Conservation (phyloP, 371 early-diverging fungal genomes). For the Mucor lusitanicus region DNA sequence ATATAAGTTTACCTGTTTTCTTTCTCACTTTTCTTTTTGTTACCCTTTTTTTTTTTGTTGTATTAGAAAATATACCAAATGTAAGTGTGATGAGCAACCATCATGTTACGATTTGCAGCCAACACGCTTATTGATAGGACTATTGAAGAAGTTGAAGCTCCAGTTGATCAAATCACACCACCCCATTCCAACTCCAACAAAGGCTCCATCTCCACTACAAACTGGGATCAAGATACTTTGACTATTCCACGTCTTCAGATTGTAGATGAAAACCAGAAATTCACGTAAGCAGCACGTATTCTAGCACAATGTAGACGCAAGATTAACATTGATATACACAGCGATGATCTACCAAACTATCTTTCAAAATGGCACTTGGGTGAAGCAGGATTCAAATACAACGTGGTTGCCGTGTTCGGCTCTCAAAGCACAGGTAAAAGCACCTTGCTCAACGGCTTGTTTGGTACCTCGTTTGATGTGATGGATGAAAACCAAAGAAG, state of each 20-base stretch:
- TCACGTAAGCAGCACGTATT: slow-evolving; percentile 63
- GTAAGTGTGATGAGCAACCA: not conserved
- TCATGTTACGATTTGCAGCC: not conserved
- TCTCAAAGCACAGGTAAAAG: slow-evolving; percentile 98
- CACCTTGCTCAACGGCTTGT: slow-evolving; percentile 93
- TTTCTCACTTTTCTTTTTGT: not conserved
- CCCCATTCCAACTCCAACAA: not conserved
- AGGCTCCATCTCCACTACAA: slow-evolving; percentile 5
- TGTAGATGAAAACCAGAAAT: slow-evolving; percentile 80
- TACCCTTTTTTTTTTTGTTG: not conserved
- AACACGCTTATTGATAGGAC: not conserved
- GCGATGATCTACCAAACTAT: slow-evolving; percentile 65
- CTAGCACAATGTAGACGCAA: not conserved
- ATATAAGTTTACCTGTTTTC: not conserved
- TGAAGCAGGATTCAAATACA: slow-evolving; percentile 93
- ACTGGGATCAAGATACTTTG: slow-evolving; percentile 37
- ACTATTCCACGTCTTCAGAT: slow-evolving; percentile 73
- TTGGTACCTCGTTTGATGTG: slow-evolving; percentile 91
- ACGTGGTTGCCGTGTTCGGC: slow-evolving; percentile 97
- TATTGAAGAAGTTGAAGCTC: not conserved
- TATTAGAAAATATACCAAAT: not conserved
- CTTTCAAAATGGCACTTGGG: slow-evolving; percentile 83
- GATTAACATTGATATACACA: slow-evolving; percentile 18
- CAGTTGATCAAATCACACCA: not conserved
- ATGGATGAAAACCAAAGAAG: slow-evolving; percentile 85